A percentile compares a stretch with the other conserved stretches of the same genome.
Conservation (phyloP, 78 protist species). For the Acrasis kona region DNA sequence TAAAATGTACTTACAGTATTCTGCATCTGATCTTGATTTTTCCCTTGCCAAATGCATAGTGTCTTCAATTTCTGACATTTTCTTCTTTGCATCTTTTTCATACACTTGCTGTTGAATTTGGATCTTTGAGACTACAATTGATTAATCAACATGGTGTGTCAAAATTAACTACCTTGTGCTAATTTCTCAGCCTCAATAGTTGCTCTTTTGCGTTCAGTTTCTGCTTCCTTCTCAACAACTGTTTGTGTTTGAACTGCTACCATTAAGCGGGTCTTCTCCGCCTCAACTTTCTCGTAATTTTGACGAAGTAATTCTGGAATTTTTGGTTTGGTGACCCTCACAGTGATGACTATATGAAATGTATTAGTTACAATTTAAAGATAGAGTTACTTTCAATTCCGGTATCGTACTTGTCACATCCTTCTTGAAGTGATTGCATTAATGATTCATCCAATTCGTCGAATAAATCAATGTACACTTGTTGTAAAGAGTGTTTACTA, state of each 20-base stretch:
- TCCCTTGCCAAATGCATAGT: neutral
- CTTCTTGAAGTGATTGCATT: neutral
- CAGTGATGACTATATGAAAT: no score
- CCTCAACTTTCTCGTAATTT: constrained; percentile 15
- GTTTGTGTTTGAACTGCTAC: constrained; percentile 38
- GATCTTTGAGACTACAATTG: constrained; percentile 3
- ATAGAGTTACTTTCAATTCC: neutral
- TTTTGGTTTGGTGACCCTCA: constrained; percentile 33
- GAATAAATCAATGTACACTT: constrained; percentile 46
- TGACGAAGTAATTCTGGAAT: constrained; percentile 13
- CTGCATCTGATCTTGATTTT: constrained; percentile 7
- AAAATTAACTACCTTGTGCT: no score
- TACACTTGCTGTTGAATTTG: neutral
- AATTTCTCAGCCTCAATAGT: no score
- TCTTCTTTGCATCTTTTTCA: constrained; percentile 4
- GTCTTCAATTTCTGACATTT: neutral
- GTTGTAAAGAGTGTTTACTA: constrained; percentile 47
- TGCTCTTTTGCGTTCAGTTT: constrained; percentile 27
- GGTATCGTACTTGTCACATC: neutral
- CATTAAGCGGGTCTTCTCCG: constrained; percentile 15
- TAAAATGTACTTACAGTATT: no score
- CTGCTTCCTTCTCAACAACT: constrained; percentile 38
- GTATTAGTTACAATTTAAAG: neutral
- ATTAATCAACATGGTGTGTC: no score
- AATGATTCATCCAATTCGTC: constrained; percentile 39